A percentile compares a stretch with the other conserved stretches of the same genome.
Conservation (phyloP, 768 basidiomycete species). For the Suillus occidentalis region DNA sequence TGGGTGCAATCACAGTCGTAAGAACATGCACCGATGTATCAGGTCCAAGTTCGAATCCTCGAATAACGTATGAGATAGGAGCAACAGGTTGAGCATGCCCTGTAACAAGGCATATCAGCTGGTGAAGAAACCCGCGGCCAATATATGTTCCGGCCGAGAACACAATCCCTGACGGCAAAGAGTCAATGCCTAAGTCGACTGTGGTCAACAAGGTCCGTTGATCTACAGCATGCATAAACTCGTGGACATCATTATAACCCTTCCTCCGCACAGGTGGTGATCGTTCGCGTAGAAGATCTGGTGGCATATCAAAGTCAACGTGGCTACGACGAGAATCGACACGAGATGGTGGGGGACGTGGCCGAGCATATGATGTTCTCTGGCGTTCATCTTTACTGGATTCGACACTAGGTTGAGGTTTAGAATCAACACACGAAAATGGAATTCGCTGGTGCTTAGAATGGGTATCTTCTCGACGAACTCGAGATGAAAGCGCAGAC, state of each 20-base stretch:
- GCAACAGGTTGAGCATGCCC: conserved; percentile 24
- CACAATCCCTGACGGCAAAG: conserved; percentile 50
- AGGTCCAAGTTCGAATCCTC: conserved; percentile 45
- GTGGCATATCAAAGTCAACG: background rate
- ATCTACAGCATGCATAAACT: conserved; percentile 1
- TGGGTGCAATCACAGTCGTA: conserved; percentile 40
- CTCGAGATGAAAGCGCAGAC: conserved; percentile 4
- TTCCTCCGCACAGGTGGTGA: conserved; percentile 7
- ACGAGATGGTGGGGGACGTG: background rate
- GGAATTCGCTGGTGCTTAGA: conserved; percentile 16
- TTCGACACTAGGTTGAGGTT: conserved; percentile 11
- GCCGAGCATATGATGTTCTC: background rate
- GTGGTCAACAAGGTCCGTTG: conserved; percentile 8
- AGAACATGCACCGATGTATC: conserved; percentile 46
- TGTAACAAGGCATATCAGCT: conserved; percentile 47
- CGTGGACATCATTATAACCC: conserved; percentile 5
- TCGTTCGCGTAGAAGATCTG: background rate
- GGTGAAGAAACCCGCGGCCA: conserved; percentile 58
- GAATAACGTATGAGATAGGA: conserved; percentile 34
- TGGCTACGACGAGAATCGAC: background rate
- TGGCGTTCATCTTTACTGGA: background rate
- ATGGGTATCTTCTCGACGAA: conserved; percentile 14
- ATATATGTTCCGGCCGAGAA: conserved; percentile 56
- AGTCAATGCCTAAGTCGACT: conserved; percentile 51
- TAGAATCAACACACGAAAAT: conserved; percentile 10